Evolutionary conservation across 768 basidiomycete genomes (phyloP).

Genomic region (Boletus rubropictus): DNA sequence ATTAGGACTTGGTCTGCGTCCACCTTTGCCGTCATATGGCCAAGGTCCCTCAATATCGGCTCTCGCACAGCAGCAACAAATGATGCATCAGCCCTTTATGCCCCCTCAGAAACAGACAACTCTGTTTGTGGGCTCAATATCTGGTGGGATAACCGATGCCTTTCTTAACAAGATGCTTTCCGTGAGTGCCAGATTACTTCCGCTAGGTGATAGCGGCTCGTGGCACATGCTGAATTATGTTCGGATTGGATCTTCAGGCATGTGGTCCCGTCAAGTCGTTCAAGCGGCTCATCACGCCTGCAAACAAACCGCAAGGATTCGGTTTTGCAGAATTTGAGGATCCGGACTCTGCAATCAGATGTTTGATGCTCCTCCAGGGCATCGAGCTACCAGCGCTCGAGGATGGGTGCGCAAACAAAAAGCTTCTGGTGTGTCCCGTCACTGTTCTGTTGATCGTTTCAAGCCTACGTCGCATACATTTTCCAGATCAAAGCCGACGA

Average conservation of each 20-base stretch:
- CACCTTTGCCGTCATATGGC: conserved; percentile 80
- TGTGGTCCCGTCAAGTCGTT: conserved; percentile 88
- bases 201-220: background rate
- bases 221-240: background rate
- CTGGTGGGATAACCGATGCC: conserved; percentile 81
- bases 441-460: conserved; percentile 9
- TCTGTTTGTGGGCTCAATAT: conserved; percentile 92
- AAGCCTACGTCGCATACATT: conserved; percentile 36
- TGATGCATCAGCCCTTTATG: conserved; percentile 53
- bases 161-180: conserved; percentile 74
- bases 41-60: conserved; percentile 90
- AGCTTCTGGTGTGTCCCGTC: conserved; percentile 56
- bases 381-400: conserved; percentile 58
- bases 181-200: conserved; percentile 40
- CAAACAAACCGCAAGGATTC: conserved; percentile 92
- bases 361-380: conserved; percentile 57
- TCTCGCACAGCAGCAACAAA: conserved; percentile 80
- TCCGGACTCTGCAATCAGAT: conserved; percentile 83
- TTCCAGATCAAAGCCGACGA: conserved; percentile 90
- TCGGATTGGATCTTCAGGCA: conserved; percentile 45
- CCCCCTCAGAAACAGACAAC: conserved; percentile 71
- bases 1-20: conserved; percentile 84
- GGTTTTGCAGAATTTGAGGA: conserved; percentile 97
- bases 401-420: conserved; percentile 57
- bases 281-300: conserved; percentile 87